phyloP scores from a whole-genome alignment of 2,329 filamentous ascomycete species.

The Thelonectria rubi region DNA sequence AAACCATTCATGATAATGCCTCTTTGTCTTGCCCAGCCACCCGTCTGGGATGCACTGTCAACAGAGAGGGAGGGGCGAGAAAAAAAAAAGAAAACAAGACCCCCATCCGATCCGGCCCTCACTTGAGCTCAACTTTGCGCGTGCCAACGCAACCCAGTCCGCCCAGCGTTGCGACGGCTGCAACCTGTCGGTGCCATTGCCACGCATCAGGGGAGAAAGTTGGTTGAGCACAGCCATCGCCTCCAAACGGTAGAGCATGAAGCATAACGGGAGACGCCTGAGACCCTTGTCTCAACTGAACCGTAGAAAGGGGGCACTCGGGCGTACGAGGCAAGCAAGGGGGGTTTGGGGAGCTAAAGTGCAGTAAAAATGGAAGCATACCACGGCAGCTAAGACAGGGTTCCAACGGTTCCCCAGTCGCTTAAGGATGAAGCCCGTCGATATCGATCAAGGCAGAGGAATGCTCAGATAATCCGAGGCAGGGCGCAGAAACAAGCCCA shows the following conservation, averaged over 20 bases:
- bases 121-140: constrained; percentile 12
- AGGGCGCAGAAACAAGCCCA: constrained; percentile 22
- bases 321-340: constrained; percentile 23
- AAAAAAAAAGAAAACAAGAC: constrained; percentile 2
- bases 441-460: constrained; percentile 39
- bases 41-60: background rate
- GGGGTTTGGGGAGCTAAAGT: constrained; percentile 32
- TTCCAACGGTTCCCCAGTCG: constrained; percentile 32
- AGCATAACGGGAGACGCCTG: constrained; percentile 9
- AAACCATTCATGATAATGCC: constrained; percentile 1
- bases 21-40: constrained; percentile 9
- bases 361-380: constrained; percentile 40
- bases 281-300: constrained; percentile 33
- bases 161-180: background rate
- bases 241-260: constrained; percentile 8
- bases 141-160: constrained; percentile 16
- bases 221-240: background rate
- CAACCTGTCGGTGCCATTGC: constrained; percentile 10
- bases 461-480: constrained; percentile 31
- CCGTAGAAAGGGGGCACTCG: constrained; percentile 26
- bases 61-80: background rate
- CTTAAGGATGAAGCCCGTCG: constrained; percentile 36
- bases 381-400: constrained; percentile 41
- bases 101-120: no score
- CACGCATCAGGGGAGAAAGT: constrained; percentile 11